Percentiles rank a stretch among this genome's conserved stretches.
These are phyloP conservation scores for Raffaelea albimanens DNA, from an alignment of 2,329 filamentous ascomycete genomes.

Conservation along the genomic window DNA sequence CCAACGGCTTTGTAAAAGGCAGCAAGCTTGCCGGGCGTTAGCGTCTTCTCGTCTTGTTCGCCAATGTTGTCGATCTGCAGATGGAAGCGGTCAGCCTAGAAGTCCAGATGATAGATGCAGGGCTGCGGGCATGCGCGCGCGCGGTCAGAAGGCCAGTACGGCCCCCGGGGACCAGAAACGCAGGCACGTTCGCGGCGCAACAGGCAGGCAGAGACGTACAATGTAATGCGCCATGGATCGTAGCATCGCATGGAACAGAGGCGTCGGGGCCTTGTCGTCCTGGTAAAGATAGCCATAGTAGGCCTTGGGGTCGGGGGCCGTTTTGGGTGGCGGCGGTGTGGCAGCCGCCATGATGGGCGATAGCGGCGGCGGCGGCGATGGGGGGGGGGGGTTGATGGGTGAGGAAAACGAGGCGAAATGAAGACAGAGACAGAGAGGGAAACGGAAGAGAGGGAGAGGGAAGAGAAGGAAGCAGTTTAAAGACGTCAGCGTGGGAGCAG, in stretches of 20 bases:
- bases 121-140: too few species aligned
- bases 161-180: not conserved
- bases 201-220: slow-evolving; percentile 38
- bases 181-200: too few species aligned
- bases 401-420: not conserved
- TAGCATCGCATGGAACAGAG: slow-evolving; percentile 57
- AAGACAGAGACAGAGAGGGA: not conserved
- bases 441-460: not conserved
- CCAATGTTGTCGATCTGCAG: slow-evolving; percentile 48
- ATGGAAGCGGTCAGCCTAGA: not conserved
- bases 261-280: slow-evolving; percentile 56
- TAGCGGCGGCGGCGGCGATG: not conserved
- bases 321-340: slow-evolving; percentile 12
- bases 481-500: not conserved
- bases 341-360: slow-evolving; percentile 10
- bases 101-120: too few species aligned
- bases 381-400: not conserved
- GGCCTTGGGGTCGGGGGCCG: slow-evolving; percentile 18
- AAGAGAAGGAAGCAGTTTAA: not conserved
- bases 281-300: slow-evolving; percentile 63
- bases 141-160: not conserved
- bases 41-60: slow-evolving; percentile 39
- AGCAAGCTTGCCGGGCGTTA: slow-evolving; percentile 63
- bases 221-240: slow-evolving; percentile 60
- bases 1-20: slow-evolving; percentile 67